These are phyloP conservation scores for Alternaria angustiovoidea DNA, from an alignment of 2,329 filamentous ascomycete genomes.

Conservation along the genomic window DNA sequence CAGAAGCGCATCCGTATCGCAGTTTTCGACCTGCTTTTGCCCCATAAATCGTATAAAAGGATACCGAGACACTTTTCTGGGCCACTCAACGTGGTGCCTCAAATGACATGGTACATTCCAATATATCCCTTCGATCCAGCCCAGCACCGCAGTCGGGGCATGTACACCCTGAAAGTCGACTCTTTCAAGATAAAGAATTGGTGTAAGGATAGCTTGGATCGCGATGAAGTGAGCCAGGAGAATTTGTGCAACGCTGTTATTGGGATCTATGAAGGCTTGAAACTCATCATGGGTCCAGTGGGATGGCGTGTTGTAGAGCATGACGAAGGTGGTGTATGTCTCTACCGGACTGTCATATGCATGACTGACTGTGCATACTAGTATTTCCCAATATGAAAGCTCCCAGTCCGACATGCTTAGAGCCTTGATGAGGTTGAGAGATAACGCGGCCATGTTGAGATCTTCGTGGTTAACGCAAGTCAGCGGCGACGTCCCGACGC, in stretches of 20 bases:
- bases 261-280: conserved; percentile 53
- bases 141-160: conserved; percentile 40
- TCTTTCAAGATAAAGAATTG: conserved; percentile 48
- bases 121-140: conserved; percentile 48
- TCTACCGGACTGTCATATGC: conserved; percentile 43
- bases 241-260: conserved; percentile 54
- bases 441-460: conserved; percentile 42
- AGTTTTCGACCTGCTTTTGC: conserved; percentile 25
- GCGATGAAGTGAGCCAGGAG: conserved; percentile 59
- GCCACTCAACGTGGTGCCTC: conserved; percentile 42
- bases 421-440: conserved; percentile 34
- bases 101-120: conserved; percentile 33
- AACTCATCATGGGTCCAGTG: conserved; percentile 53
- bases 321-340: conserved; percentile 54
- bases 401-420: conserved; percentile 43
- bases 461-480: conserved; percentile 34
- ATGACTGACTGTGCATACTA: conserved; percentile 36
- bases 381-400: conserved; percentile 34
- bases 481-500: conserved; percentile 29
- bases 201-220: conserved; percentile 55
- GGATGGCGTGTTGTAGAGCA: conserved; percentile 53
- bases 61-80: conserved; percentile 40
- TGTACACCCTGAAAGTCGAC: conserved; percentile 46
- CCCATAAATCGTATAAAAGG: conserved; percentile 40
- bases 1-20: conserved; percentile 13